Evolutionary conservation across 768 basidiomycete genomes (phyloP).

Genomic region (Boletellus emodensis): DNA sequence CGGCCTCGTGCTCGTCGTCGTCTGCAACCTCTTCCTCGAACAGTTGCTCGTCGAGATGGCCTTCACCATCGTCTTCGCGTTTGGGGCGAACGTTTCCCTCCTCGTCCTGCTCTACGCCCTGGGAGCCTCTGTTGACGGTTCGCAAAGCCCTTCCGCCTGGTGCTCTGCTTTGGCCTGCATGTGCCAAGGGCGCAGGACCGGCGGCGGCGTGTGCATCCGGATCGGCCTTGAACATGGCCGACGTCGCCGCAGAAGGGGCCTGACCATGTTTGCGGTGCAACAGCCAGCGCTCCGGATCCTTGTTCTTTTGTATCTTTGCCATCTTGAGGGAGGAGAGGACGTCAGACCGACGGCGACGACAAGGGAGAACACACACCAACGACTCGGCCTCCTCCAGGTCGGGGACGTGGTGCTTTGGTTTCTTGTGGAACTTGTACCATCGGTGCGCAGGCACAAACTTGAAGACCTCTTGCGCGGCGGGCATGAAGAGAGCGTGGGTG

Average conservation of each 20-base stretch:
- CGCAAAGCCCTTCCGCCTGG: conserved; percentile 66
- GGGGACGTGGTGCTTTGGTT: conserved; percentile 68
- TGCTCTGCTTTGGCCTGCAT: conserved; percentile 54
- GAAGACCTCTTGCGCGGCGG: conserved; percentile 75
- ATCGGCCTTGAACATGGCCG: conserved; percentile 68
- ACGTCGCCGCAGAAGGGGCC: conserved; percentile 55
- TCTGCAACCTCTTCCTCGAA: conserved; percentile 86
- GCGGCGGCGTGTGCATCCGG: conserved; percentile 43
- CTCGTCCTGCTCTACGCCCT: conserved; percentile 61
- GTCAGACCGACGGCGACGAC: neutral
- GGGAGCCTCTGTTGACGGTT: conserved; percentile 64
- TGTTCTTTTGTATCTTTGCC: conserved; percentile 60
- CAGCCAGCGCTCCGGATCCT: conserved; percentile 69
- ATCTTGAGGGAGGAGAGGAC: conserved; percentile 10
- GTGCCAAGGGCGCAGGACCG: conserved; percentile 45
- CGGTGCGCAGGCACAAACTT: conserved; percentile 84
- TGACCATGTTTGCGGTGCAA: conserved; percentile 59
- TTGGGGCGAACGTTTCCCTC: conserved; percentile 54
- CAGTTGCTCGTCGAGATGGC: conserved; percentile 76
- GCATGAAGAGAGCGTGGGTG: conserved; percentile 82
- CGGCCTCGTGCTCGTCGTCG: conserved; percentile 75
- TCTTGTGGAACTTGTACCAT: conserved; percentile 93
- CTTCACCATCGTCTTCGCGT: conserved; percentile 68
- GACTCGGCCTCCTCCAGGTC: conserved; percentile 65
- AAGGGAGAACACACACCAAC: conserved; percentile 42